A percentile compares a stretch with the other conserved stretches of the same genome.
Evolutionary conservation across 257 asterid species (phyloP).

Genomic region (Scutellaria barbata): DNA sequence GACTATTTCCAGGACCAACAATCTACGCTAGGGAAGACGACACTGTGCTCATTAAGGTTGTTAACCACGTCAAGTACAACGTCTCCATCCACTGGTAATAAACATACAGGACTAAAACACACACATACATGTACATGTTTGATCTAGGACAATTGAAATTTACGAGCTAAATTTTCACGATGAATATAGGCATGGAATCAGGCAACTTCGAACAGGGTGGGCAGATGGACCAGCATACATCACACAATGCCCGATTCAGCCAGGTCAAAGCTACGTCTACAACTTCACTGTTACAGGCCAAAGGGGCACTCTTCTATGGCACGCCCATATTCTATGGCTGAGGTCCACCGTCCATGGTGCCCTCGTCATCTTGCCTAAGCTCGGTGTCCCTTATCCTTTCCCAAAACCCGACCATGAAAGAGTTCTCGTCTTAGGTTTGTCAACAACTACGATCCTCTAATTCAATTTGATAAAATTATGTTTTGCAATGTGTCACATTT

Average conservation of each 20-base stretch:
- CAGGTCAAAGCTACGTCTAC: slow-evolving; percentile 63
- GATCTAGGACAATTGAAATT: neutral
- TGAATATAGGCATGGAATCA: slow-evolving; percentile 67
- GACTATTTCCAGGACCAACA: slow-evolving; percentile 84
- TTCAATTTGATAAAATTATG: neutral
- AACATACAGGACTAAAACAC: neutral
- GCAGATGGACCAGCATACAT: slow-evolving; percentile 82
- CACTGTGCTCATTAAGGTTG: slow-evolving; percentile 63
- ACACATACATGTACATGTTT: no score
- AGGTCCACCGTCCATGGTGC: slow-evolving; percentile 76
- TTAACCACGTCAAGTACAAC: slow-evolving; percentile 84
- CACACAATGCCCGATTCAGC: slow-evolving; percentile 76
- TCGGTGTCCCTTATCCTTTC: slow-evolving; percentile 66
- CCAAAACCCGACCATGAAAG: slow-evolving; percentile 68
- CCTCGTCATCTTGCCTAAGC: slow-evolving; percentile 65
- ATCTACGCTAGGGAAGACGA: slow-evolving; percentile 88
- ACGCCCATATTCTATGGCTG: slow-evolving; percentile 74
- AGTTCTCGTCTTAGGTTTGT: slow-evolving; percentile 55
- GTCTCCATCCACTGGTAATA: slow-evolving; percentile 83
- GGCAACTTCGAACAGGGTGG: slow-evolving; percentile 71
- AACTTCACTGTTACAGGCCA: slow-evolving; percentile 70
- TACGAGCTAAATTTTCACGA: slow-evolving; percentile 7
- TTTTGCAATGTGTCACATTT: neutral
- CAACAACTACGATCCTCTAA: neutral
- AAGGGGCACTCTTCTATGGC: slow-evolving; percentile 74